These are phyloP conservation scores for Ophiobolus disseminans DNA, from an alignment of 2,329 filamentous ascomycete genomes.

Conservation along the genomic window DNA sequence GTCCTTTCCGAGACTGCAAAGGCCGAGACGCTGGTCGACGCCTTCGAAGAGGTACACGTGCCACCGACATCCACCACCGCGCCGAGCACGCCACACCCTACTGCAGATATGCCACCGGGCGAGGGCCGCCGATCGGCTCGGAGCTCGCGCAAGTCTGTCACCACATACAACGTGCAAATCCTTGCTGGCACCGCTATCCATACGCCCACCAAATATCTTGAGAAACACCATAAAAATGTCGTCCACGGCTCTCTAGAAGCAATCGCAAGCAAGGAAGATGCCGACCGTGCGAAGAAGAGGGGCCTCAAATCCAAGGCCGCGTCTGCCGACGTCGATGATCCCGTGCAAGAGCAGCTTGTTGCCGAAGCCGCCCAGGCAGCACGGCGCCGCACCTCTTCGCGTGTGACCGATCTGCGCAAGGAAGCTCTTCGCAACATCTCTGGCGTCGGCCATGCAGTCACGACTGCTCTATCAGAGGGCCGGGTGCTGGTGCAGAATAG, in stretches of 20 bases:
- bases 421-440: conserved; percentile 41
- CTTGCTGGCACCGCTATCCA: conserved; percentile 69
- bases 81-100: conserved; percentile 24
- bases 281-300: conserved; percentile 30
- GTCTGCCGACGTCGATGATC: conserved; percentile 25
- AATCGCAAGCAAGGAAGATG: conserved; percentile 16
- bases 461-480: conserved; percentile 45
- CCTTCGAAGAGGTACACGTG: conserved; percentile 28
- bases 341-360: conserved; percentile 41
- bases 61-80: conserved; percentile 20
- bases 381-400: conserved; percentile 41
- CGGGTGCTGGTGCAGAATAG: conserved; percentile 42
- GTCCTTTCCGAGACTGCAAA: conserved; percentile 53
- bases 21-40: conserved; percentile 34
- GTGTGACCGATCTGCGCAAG: conserved; percentile 43
- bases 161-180: conserved; percentile 71
- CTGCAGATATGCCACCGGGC: conserved; percentile 26
- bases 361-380: conserved; percentile 42
- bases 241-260: conserved; percentile 38
- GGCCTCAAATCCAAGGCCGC: conserved; percentile 16
- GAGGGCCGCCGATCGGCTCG: conserved; percentile 49
- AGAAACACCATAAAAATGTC: conserved; percentile 48
- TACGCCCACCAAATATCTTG: conserved; percentile 56
- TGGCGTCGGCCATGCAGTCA: conserved; percentile 36
- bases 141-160: conserved; percentile 63